Conservation (phyloP, 75 land plant species). For the Cryptomeria japonica region DNA sequence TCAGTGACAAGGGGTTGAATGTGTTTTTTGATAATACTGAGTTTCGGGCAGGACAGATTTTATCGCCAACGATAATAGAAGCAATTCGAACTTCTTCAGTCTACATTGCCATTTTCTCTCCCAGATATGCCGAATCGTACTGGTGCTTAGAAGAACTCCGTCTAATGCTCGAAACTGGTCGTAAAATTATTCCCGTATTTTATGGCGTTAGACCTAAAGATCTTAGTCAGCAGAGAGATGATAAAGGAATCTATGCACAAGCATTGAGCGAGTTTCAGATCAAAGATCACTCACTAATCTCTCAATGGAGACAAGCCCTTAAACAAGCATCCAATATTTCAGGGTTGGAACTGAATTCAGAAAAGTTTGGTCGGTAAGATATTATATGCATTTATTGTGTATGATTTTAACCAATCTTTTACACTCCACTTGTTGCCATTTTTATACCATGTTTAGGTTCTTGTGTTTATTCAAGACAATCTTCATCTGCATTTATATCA, state of each 20-base stretch:
- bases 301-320: not conserved
- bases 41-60: not conserved
- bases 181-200: not conserved
- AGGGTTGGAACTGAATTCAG: not conserved
- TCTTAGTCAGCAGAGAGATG: no score
- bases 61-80: not conserved
- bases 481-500: no score
- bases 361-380: not conserved
- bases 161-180: not conserved
- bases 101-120: not conserved
- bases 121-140: not conserved
- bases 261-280: not conserved
- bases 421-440: no score
- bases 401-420: not conserved
- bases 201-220: not conserved
- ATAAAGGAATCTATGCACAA: not conserved
- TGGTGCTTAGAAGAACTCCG: not conserved
- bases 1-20: not conserved
- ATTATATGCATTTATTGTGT: not conserved
- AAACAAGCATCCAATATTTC: not conserved
- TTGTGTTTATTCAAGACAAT: no score
- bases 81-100: not conserved
- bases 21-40: not conserved
- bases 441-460: no score
- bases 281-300: not conserved